Base-by-base conservation (phyloP, 139 green algal species). In the Desmodesmus armatus region DNA sequence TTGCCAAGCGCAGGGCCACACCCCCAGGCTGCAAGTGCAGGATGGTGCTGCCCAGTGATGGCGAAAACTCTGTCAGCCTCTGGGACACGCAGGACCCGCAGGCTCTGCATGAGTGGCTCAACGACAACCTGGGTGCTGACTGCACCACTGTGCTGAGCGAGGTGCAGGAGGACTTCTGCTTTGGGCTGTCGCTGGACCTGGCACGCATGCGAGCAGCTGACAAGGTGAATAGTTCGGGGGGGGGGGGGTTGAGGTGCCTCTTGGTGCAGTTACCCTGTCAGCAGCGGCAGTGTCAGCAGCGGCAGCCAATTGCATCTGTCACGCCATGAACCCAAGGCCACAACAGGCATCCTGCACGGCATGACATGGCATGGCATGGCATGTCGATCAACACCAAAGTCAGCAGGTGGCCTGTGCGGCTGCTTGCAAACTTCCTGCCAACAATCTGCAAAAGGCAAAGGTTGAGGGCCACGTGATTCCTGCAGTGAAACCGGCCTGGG, bases 161-260 rank as follows among this genome's bases (percentile, higher is more conserved):
- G 80, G 87, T 95, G 1, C 87, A 92, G 65, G 92, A 95, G 80
- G 87, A 93, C 6, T 93, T 94, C 82, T 80, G 82, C 0, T 86
- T 89, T 40, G 92, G 92, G 15, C 11, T 94, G 2, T 74, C 72
- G 23, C 71, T 82, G 25, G 85, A 92, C 41, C 75, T 95, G 17
- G 39, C 73, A 3, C 86, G 89, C 40, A 62, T 69, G 35, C 78
- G 92, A 40, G 82, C 89, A 40, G 60, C 91, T 63, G 92, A 95
- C 31, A 86, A 85, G 60, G 88, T 83, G 5, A 25, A 70, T 51
- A 67, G 19, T 27, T n/a, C n/a, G n/a, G n/a, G n/a, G n/a, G n/a
- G n/a, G n/a, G n/a, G n/a, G n/a, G n/a, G n/a, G n/a, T n/a, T n/a
- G n/a, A n/a, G n/a, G n/a, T n/a, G n/a, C n/a, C n/a, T n/a, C n/a